Conservation (phyloP, 140 eudicot species). For the Erigeron philadelphicus region DNA sequence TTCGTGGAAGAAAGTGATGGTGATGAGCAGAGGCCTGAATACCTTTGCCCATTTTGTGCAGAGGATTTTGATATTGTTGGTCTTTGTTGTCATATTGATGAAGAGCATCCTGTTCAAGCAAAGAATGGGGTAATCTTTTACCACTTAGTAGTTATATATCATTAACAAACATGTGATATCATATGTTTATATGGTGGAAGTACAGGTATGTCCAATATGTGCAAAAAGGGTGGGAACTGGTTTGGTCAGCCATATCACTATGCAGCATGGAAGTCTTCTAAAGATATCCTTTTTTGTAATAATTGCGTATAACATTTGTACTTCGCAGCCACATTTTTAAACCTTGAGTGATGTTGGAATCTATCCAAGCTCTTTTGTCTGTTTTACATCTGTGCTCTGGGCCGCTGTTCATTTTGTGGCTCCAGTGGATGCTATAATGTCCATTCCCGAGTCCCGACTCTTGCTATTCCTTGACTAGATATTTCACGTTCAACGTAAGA, state of each 20-base stretch:
- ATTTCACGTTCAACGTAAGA: slow-evolving; percentile 74
- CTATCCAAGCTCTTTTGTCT: background rate
- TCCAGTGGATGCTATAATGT: background rate
- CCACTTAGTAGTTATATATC: background rate
- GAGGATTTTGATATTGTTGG: slow-evolving; percentile 86
- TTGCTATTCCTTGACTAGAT: slow-evolving; percentile 51
- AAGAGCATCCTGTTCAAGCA: slow-evolving; percentile 67
- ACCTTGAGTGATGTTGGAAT: background rate
- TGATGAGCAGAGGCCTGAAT: slow-evolving; percentile 60
- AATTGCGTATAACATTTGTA: background rate
- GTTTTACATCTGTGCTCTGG: background rate
- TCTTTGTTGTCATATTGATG: slow-evolving; percentile 88
- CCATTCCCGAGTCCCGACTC: background rate
- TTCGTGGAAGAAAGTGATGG: slow-evolving; percentile 57
- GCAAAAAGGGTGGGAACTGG: slow-evolving; percentile 66
- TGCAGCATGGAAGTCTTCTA: slow-evolving; percentile 79
- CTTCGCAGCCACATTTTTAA: slow-evolving; percentile 1
- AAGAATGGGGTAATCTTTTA: slow-evolving; percentile 55
- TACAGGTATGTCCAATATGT: slow-evolving; percentile 91
- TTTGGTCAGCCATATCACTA: slow-evolving; percentile 72
- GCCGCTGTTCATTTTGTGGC: background rate
- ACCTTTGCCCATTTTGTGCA: slow-evolving; percentile 70
- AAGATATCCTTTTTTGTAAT: slow-evolving; percentile 69
- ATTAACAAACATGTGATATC: background rate
- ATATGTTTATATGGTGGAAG: background rate